Conservation (phyloP, 202 grass and related monocot genomes). For the Panicum hallii region DNA sequence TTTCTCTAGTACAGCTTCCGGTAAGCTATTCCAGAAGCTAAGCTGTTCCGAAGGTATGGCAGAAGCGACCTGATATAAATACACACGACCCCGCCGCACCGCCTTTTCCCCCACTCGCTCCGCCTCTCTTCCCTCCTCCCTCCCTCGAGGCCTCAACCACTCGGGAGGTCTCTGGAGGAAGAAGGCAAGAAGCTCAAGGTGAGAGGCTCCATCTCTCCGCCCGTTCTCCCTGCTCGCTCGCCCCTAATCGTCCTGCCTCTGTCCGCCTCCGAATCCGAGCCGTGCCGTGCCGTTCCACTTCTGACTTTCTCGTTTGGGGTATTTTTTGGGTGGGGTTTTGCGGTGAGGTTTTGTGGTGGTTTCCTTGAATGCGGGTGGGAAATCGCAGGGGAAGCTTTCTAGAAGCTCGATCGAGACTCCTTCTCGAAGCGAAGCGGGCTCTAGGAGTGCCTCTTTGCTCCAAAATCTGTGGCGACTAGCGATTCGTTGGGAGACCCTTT, state of each 20-base stretch:
- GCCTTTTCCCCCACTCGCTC: background rate
- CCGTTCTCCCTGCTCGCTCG: background rate
- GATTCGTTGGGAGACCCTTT: background rate
- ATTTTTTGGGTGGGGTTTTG: background rate
- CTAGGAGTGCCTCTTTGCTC: background rate
- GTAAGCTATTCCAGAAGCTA: too few relatives aligned
- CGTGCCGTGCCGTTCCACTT: background rate
- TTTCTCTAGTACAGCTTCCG: too few relatives aligned
- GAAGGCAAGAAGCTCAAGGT: background rate
- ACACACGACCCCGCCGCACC: background rate
- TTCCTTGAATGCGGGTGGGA: background rate
- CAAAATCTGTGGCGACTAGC: background rate
- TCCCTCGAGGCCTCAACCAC: background rate
- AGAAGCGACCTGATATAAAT: too few relatives aligned
- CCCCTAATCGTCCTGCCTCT: background rate
- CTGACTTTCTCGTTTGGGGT: background rate
- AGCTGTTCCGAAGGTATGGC: too few relatives aligned
- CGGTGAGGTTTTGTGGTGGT: background rate
- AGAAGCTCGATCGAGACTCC: background rate
- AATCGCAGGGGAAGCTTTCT: background rate
- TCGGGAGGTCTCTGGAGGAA: background rate
- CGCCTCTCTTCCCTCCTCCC: background rate
- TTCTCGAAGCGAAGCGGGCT: background rate
- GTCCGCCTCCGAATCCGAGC: background rate
- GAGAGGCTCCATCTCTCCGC: background rate